Conservation (phyloP, 495 filamentous ascomycete genomes). For the Poronia punctata region DNA sequence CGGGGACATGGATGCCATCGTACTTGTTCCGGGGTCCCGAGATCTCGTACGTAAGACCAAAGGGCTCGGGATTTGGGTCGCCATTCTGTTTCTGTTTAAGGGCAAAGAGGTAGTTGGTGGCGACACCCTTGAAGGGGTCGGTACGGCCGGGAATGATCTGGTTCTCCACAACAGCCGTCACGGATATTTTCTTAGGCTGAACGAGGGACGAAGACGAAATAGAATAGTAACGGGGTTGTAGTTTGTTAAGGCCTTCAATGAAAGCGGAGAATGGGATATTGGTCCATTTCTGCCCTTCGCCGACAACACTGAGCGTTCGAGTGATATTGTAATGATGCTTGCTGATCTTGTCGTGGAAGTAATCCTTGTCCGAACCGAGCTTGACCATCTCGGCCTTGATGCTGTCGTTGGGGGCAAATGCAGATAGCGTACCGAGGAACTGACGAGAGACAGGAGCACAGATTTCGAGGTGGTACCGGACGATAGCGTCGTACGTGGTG, state of each 20-base stretch:
- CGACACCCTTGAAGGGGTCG: slow-evolving; percentile 85
- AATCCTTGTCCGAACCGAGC: slow-evolving; percentile 89
- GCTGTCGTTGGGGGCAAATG: slow-evolving; percentile 81
- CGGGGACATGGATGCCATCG: slow-evolving; percentile 89
- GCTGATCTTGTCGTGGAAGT: slow-evolving; percentile 84
- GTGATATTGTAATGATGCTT: slow-evolving; percentile 84
- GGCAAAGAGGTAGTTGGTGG: slow-evolving; percentile 94
- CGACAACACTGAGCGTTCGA: slow-evolving; percentile 71
- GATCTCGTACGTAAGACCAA: slow-evolving; percentile 84
- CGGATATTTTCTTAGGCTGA: slow-evolving; percentile 86
- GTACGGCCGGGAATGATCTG: slow-evolving; percentile 66
- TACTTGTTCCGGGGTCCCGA: slow-evolving; percentile 93
- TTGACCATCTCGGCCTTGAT: slow-evolving; percentile 80
- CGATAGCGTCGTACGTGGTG: slow-evolving; percentile 89
- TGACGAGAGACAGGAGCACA: slow-evolving; percentile 94
- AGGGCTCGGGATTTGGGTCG: slow-evolving; percentile 75
- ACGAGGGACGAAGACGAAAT: slow-evolving; percentile 96
- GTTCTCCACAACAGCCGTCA: slow-evolving; percentile 92
- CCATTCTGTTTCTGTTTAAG: slow-evolving; percentile 96
- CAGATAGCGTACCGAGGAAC: slow-evolving; percentile 77
- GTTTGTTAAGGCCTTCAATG: slow-evolving; percentile 88
- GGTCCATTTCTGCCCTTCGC: slow-evolving; percentile 63
- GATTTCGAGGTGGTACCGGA: slow-evolving; percentile 97
- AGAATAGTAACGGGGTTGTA: slow-evolving; percentile 98
- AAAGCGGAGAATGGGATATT: slow-evolving; percentile 88